These are phyloP conservation scores for Rutstroemia sp. DNA, from an alignment of 2,329 filamentous ascomycete genomes.

Conservation along the genomic window DNA sequence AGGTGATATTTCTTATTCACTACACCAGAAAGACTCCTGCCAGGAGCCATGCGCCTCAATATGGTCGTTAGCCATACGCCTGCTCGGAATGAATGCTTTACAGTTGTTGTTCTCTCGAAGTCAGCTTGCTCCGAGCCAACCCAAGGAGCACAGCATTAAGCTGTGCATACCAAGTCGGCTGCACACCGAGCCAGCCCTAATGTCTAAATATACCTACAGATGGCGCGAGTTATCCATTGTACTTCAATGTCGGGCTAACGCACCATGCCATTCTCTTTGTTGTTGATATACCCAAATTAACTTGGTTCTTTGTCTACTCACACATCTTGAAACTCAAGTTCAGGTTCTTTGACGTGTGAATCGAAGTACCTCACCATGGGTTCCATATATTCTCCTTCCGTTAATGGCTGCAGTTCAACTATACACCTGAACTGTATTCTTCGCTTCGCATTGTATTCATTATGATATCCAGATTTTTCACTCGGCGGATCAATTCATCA, in stretches of 20 bases:
- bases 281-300: background rate
- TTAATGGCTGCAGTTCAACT: background rate
- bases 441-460: background rate
- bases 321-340: background rate
- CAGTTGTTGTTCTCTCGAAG: no score
- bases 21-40: no score
- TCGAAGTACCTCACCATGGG: background rate
- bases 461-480: background rate
- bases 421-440: background rate
- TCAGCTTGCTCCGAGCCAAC: no score
- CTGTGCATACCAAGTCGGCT: no score
- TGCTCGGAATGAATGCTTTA: no score
- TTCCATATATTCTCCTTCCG: background rate
- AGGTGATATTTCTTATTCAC: no score
- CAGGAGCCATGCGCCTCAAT: no score
- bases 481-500: background rate
- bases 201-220: no score
- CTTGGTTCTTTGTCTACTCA: background rate
- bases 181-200: no score
- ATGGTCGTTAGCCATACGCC: no score
- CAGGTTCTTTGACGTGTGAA: background rate
- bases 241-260: background rate
- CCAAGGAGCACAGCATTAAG: no score
- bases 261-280: background rate
- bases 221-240: background rate